Evolutionary conservation across 75 land plant species (phyloP), one percentile per base, ranked within the genome.

Genomic region (Selaginella tamariscina): DNA sequence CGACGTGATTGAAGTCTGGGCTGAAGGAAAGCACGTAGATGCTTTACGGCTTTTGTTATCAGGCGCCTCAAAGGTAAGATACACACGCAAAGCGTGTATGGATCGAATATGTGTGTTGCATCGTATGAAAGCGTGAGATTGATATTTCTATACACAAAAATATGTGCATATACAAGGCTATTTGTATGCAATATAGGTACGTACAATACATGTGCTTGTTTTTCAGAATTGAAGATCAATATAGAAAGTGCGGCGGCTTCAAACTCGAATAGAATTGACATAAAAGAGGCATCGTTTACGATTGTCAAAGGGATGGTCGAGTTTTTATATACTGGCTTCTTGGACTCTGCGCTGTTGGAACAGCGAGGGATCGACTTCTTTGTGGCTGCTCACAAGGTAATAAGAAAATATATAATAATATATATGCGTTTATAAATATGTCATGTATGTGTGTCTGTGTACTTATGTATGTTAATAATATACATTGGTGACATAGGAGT

Each of bases 351-450:
- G 1, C 54, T 73, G 28, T 63, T 77, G 67, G 68, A 72, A 1
- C 75, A 64, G 13, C 32, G 76, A 24, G 79, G 79, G 15, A 69
- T 77, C 21, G 79, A 77, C 29, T 55, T 77, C 1, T 32, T 77
- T n/a, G 32, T 63, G 32, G 71, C 75, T 73, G 79, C 79, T 55
- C 79, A 77, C 44, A 77, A 77, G 79, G 79, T 77, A 39, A 39
- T 39, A 5, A 39, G 11, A n/a, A n/a, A 39, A 5, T 39, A 39
- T 39, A 5, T 39, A 39, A 15, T 39, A 39, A 39, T 15, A 54
- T 13, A 27, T n/a, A 13, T 56, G 30, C 71, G 26, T 13, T 26
- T 27, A 56, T 27, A 1, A 5, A 26, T 55, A 20, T 13, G n/a
- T 30, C 26, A 27, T 29, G 29, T 1, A 56, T 55, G 13, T 68